Percentiles rank a stretch among this genome's conserved stretches.
These are phyloP conservation scores for Patellaria atrata DNA, from an alignment of 495 filamentous ascomycete species.

Conservation along the genomic window DNA sequence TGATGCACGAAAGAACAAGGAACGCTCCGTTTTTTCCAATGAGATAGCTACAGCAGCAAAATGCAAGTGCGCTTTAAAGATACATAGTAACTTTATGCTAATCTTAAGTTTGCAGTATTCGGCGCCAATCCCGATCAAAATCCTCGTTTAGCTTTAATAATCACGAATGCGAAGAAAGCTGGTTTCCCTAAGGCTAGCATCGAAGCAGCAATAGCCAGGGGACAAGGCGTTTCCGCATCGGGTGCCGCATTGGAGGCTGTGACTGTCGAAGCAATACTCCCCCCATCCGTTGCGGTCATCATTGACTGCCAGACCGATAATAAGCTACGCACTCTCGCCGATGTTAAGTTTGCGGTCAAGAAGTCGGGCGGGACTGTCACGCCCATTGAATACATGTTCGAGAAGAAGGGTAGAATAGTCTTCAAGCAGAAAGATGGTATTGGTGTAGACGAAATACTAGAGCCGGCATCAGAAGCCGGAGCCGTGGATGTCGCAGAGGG, in stretches of 20 bases:
- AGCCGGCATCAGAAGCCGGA: slow-evolving; percentile 72
- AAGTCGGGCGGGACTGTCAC: slow-evolving; percentile 50
- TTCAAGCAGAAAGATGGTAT: slow-evolving; percentile 49
- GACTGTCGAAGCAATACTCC: slow-evolving; percentile 70
- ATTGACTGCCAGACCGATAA: slow-evolving; percentile 76
- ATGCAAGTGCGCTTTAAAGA: slow-evolving; percentile 25
- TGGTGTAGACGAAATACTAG: slow-evolving; percentile 60
- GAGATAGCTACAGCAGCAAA: slow-evolving; percentile 44
- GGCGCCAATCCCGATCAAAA: slow-evolving; percentile 63
- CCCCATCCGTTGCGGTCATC: slow-evolving; percentile 61
- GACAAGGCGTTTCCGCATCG: slow-evolving; percentile 61
- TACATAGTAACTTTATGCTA: slow-evolving; percentile 6
- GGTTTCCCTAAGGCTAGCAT: slow-evolving; percentile 73
- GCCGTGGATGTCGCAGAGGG: slow-evolving; percentile 66
- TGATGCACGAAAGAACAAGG: slow-evolving; percentile 44
- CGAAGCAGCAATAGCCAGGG: slow-evolving; percentile 69
- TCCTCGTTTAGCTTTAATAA: slow-evolving; percentile 51
- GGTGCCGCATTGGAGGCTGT: slow-evolving; percentile 61
- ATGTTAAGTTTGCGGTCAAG: slow-evolving; percentile 54
- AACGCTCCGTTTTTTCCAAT: slow-evolving; percentile 32
- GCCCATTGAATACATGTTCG: slow-evolving; percentile 71
- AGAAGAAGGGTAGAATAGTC: slow-evolving; percentile 55
- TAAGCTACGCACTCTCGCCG: slow-evolving; percentile 54
- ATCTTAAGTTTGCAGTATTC: slow-evolving; percentile 30
- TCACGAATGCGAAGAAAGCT: slow-evolving; percentile 72